Evolutionary conservation across 1,139 yeast species (phyloP).

Genomic region (Pichia sp.): DNA sequence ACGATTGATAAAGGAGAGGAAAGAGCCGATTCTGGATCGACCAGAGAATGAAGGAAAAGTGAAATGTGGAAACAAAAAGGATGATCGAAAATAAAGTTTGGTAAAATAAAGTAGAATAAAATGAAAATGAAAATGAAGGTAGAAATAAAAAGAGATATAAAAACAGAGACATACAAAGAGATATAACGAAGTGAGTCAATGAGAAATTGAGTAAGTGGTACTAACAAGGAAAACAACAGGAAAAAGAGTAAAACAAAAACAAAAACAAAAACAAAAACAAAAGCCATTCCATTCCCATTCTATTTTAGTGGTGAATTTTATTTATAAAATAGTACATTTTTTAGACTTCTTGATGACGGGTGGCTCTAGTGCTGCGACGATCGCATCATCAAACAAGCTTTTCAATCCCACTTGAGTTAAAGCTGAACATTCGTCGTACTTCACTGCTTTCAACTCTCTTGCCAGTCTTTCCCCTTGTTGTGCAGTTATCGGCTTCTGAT

Average conservation of each 20-base stretch:
- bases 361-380: slow-evolving; percentile 91
- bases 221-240: background rate
- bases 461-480: slow-evolving; percentile 93
- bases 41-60: background rate
- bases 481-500: slow-evolving; percentile 77
- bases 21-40: background rate
- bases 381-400: slow-evolving; percentile 95
- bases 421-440: slow-evolving; percentile 97
- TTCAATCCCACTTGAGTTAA: slow-evolving; percentile 93
- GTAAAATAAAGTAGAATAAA: background rate
- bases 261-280: slow-evolving; percentile 1
- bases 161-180: background rate
- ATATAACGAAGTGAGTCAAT: background rate
- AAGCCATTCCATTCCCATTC: slow-evolving; percentile 3
- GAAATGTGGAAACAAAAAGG: too few relatives aligned
- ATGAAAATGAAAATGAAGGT: background rate
- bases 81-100: too few relatives aligned
- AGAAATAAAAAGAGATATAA: background rate
- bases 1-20: background rate
- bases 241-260: too few relatives aligned
- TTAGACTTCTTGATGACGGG: slow-evolving; percentile 80
- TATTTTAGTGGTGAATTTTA: background rate
- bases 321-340: slow-evolving; percentile 74
- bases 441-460: slow-evolving; percentile 88
- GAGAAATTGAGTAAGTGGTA: background rate